Percentiles rank a stretch among this genome's conserved stretches.
Evolutionary conservation across 176 grass and related monocot species (phyloP).

Genomic region (Tillandsia fasciculata): DNA sequence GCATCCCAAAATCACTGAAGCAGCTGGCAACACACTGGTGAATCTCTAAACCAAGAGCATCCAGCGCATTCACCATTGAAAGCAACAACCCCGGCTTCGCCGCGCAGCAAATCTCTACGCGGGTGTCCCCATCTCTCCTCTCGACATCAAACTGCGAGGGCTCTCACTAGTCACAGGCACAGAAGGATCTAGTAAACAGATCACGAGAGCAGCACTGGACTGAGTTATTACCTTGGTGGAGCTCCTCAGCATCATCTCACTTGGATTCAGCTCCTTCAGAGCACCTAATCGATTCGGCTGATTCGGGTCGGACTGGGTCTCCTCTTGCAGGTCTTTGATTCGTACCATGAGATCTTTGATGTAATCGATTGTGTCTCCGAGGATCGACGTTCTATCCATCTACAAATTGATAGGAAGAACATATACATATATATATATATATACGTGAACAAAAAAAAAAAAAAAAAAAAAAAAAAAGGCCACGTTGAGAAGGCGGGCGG

Average conservation of each 20-base stretch:
- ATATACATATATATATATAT: neutral
- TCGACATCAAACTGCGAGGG: conserved; percentile 54
- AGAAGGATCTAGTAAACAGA: neutral
- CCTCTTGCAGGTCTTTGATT: conserved; percentile 55
- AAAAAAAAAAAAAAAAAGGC: neutral
- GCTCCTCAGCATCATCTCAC: conserved; percentile 53
- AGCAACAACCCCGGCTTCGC: conserved; percentile 45
- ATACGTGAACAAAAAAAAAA: neutral
- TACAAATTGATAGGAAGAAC: neutral
- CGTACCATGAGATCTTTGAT: conserved; percentile 62
- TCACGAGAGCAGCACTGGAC: neutral
- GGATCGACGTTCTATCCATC: conserved; percentile 82
- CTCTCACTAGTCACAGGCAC: neutral
- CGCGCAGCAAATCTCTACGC: conserved; percentile 59
- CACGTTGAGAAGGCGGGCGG: too few species aligned
- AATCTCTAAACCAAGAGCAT: conserved; percentile 54
- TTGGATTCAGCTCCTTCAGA: conserved; percentile 14
- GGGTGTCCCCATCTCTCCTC: conserved; percentile 36
- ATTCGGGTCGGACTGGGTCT: conserved; percentile 9
- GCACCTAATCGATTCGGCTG: conserved; percentile 38
- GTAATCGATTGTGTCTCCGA: conserved; percentile 82
- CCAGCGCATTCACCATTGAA: conserved; percentile 51
- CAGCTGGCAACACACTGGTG: conserved; percentile 72
- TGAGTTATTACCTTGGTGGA: conserved; percentile 45
- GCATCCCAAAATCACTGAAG: conserved; percentile 77